Percentiles rank a stretch among this genome's conserved stretches.
These are phyloP conservation scores for Dichomitus squalens DNA, from an alignment of 1,284 basidiomycete genomes.

Conservation along the genomic window DNA sequence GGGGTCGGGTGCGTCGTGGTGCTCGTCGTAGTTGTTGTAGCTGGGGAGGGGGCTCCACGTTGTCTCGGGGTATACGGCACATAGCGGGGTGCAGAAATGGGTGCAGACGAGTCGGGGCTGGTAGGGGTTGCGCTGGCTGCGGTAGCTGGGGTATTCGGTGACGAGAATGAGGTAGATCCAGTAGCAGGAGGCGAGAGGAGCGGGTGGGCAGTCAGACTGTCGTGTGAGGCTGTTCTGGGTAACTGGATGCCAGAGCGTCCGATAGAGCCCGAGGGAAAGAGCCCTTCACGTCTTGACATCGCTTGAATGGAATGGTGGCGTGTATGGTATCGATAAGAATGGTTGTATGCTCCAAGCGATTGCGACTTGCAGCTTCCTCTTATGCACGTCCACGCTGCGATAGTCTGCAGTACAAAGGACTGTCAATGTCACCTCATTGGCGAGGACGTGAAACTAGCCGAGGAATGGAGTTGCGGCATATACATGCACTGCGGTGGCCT, in stretches of 20 bases:
- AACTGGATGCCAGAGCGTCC: conserved; percentile 49
- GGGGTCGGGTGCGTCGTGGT: conserved; percentile 41
- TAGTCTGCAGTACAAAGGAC: neutral
- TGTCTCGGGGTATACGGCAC: conserved; percentile 59
- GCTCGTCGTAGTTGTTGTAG: conserved; percentile 54
- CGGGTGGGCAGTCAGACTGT: conserved; percentile 62
- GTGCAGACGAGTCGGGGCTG: conserved; percentile 28
- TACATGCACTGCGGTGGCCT: neutral
- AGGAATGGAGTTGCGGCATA: too few species aligned
- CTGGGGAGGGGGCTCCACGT: conserved; percentile 51
- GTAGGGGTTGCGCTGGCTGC: conserved; percentile 11
- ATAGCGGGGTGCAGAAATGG: conserved; percentile 41
- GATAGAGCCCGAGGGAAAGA: conserved; percentile 56
- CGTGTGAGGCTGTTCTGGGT: conserved; percentile 51
- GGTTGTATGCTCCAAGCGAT: neutral
- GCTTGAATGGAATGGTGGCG: neutral
- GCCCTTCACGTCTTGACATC: conserved; percentile 35
- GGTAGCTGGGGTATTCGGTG: conserved; percentile 10
- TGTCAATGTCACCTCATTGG: neutral
- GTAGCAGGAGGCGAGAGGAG: conserved; percentile 51
- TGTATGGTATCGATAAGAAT: neutral
- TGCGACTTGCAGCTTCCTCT: neutral
- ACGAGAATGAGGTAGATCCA: conserved; percentile 22
- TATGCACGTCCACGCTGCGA: neutral
- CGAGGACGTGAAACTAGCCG: neutral